Evolutionary conservation across 805 yeast genomes (phyloP), one percentile per base, ranked within the genome.

Genomic region (Yarrowia yakushimensis): DNA sequence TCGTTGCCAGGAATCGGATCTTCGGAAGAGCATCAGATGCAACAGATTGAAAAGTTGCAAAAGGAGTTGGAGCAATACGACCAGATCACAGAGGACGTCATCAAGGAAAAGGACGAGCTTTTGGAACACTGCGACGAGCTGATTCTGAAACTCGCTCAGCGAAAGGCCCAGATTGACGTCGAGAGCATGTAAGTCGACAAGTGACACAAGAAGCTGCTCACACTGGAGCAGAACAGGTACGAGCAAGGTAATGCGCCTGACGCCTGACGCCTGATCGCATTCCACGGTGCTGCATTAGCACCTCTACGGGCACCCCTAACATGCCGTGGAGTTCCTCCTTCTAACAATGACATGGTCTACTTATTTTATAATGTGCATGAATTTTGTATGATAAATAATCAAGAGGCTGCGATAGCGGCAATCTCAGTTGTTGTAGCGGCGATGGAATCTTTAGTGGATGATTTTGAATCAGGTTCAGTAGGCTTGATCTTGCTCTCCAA

Each of bases 1-100:
- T 84, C 96, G 2, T 77, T 93, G 43, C 99, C 99, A 0, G 98
- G 97, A 12, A 89, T 90, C 2, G 97, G 96, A 9, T 92, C 87
- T 0, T 83, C 92, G 1, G 87, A 88, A 23, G 82, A 80, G 46
- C 86, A 83, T 62, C 98, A 92, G 73, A 72, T 91, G 71, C 74
- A 76, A 27, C 80, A 81, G 64, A 88, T 93, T 17, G 81, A 80
- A 57, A 78, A 77, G 13, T 76, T 94, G 50, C 87, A 88, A 54
- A 71, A 72, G 46, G 89, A 88, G 67, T 74, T 92, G 62, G 78
- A 79, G 12, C 75, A 77, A 12, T 83, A 85, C 1, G 94, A 91
- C 68, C 70, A 73, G 22, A 80, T 82, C 62, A 82, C 89, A 65
- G 52, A 17, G 11, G 54, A 59, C 13, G 52, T 34, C 25, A 36